These are phyloP conservation scores for Rhodosporidiobolus odoratus DNA, from an alignment of 768 basidiomycete species.

Conservation along the genomic window DNA sequence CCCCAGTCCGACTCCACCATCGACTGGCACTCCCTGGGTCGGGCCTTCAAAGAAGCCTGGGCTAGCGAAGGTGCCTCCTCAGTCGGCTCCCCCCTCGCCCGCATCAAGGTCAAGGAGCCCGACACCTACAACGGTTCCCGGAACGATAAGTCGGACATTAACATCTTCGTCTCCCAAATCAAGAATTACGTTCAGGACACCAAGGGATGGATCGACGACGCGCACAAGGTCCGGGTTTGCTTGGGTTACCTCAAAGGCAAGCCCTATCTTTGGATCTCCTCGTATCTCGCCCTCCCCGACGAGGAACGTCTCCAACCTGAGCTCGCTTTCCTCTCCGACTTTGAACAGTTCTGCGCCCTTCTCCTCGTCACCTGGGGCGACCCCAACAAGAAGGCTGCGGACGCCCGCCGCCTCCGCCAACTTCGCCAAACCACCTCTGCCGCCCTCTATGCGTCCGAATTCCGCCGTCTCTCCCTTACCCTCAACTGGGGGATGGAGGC, in stretches of 20 bases:
- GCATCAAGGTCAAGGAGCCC: slow-evolving; percentile 4
- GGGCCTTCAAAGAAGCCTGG: no score
- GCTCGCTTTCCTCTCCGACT: not conserved
- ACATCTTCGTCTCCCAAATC: not conserved
- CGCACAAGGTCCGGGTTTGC: not conserved
- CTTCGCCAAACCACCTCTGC: not conserved
- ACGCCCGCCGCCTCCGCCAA: not conserved
- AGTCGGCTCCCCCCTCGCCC: not conserved
- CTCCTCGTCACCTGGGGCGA: not conserved
- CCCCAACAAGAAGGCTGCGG: not conserved
- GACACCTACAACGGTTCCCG: not conserved
- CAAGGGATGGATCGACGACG: not conserved
- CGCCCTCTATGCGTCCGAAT: not conserved
- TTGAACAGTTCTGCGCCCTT: not conserved
- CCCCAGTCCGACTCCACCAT: not conserved
- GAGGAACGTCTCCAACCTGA: not conserved
- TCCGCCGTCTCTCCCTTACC: not conserved
- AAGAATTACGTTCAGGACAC: not conserved
- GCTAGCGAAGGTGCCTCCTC: not conserved
- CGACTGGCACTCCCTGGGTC: not conserved
- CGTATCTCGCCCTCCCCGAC: not conserved
- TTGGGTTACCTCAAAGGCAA: not conserved
- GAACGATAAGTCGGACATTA: not conserved
- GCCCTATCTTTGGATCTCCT: not conserved
- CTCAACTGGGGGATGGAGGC: not conserved